Percentiles rank a stretch among this genome's conserved stretches.
Conservation (phyloP, 2,329 filamentous ascomycete species). For the Aspergillus fumigatus region DNA sequence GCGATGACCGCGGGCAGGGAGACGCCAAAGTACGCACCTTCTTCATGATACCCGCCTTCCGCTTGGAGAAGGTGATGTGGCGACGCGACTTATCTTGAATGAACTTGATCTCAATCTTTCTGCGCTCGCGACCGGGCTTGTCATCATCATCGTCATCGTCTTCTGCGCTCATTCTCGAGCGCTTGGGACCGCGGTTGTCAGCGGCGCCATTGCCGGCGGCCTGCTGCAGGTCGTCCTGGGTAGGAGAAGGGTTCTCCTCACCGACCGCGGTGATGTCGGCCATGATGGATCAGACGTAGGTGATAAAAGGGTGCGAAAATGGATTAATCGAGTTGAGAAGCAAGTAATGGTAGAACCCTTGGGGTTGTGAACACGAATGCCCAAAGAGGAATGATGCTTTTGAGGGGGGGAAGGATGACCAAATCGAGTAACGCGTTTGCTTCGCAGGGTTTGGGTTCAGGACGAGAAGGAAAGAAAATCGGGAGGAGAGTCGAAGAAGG, state of each 20-base stretch:
- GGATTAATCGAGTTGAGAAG: slow-evolving; percentile 5
- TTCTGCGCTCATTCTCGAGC: slow-evolving; percentile 74
- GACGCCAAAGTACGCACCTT: slow-evolving; percentile 63
- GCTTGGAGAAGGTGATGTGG: slow-evolving; percentile 99
- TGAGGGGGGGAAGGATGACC: slow-evolving; percentile 37
- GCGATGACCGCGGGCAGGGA: slow-evolving; percentile 4
- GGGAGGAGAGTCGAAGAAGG: slow-evolving; percentile 33
- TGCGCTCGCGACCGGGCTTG: slow-evolving; percentile 93
- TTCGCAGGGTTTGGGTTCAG: slow-evolving; percentile 40
- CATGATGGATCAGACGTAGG: slow-evolving; percentile 46
- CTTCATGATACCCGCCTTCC: slow-evolving; percentile 99
- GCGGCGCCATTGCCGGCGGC: slow-evolving; percentile 63
- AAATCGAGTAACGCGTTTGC: slow-evolving; percentile 47
- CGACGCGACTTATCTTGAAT: slow-evolving; percentile 99
- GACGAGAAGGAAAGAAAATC: slow-evolving; percentile 27
- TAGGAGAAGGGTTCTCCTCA: slow-evolving; percentile 67
- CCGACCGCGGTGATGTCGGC: slow-evolving; percentile 77
- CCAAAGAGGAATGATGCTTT: slow-evolving; percentile 45
- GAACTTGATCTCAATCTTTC: slow-evolving; percentile 99
- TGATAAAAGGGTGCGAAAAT: slow-evolving; percentile 9
- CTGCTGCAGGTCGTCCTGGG: slow-evolving; percentile 65
- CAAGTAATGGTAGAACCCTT: slow-evolving; percentile 14
- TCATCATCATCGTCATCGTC: slow-evolving; percentile 98
- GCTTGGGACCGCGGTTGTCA: slow-evolving; percentile 83
- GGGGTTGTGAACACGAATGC: slow-evolving; percentile 24